phyloP scores from a whole-genome alignment of 768 basidiomycete species.

The Russula griseocarnosa region DNA sequence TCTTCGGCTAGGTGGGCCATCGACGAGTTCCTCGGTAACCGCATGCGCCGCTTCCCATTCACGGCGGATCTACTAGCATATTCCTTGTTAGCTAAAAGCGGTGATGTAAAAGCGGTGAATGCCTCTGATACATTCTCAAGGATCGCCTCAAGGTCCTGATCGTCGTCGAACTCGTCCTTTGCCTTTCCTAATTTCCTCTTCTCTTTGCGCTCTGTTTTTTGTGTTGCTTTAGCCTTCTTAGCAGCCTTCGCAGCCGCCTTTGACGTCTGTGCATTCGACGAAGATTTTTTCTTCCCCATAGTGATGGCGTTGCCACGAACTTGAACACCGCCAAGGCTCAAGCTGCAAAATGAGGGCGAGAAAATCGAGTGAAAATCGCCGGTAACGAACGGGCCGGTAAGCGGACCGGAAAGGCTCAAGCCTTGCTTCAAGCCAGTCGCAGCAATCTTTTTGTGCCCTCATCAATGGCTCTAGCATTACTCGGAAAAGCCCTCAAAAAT shows the following conservation, averaged over 20 bases:
- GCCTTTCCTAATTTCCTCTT: constrained; percentile 54
- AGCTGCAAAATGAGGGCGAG: neutral
- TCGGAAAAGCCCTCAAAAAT: neutral
- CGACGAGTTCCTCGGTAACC: constrained; percentile 80
- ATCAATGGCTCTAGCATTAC: neutral
- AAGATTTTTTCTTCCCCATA: constrained; percentile 55
- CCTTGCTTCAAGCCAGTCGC: neutral
- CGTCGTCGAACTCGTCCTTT: constrained; percentile 53
- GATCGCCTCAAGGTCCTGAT: constrained; percentile 80
- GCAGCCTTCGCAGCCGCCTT: constrained; percentile 51
- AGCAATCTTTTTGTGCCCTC: neutral
- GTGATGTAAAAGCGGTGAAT: constrained; percentile 7
- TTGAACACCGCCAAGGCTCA: neutral
- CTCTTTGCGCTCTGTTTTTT: constrained; percentile 69
- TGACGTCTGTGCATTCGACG: constrained; percentile 31
- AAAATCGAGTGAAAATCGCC: neutral
- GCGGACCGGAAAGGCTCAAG: neutral
- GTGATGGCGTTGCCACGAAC: neutral
- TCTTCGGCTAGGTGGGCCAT: constrained; percentile 76
- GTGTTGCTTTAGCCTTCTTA: constrained; percentile 61
- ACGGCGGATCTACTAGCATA: constrained; percentile 58
- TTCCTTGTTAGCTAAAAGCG: constrained; percentile 6
- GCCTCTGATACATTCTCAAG: constrained; percentile 59
- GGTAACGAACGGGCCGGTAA: neutral
- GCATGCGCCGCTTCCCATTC: constrained; percentile 82